Conservation (phyloP, 163 green algal genomes). For the Scenedesmus sp. region DNA sequence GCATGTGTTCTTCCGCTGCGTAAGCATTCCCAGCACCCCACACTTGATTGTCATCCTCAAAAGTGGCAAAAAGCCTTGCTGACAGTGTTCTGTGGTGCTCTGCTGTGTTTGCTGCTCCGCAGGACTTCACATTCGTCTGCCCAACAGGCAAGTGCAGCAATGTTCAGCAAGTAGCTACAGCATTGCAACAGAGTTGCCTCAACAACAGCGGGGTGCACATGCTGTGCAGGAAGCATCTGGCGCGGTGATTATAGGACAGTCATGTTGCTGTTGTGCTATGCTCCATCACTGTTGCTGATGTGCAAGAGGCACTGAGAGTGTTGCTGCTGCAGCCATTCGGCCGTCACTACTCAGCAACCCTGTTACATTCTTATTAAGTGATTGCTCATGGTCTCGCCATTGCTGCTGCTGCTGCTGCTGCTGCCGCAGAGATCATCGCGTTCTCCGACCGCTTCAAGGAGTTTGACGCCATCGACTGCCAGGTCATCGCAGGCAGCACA, state of each 20-base stretch:
- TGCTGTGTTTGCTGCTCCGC: not conserved
- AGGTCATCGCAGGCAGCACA: conserved; percentile 83
- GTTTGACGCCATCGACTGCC: conserved; percentile 89
- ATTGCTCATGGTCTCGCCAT: not conserved
- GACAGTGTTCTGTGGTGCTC: too few relatives aligned
- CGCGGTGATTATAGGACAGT: too few relatives aligned
- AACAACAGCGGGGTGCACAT: not conserved
- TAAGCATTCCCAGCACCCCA: too few relatives aligned
- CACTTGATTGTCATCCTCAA: not conserved
- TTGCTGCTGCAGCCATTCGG: not conserved
- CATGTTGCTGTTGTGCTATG: too few relatives aligned
- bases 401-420: not conserved
- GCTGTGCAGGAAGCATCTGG: too few relatives aligned
- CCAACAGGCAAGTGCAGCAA: conserved; percentile 28
- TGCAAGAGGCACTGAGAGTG: not conserved
- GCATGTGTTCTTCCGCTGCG: too few relatives aligned
- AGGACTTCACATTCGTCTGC: conserved; percentile 98
- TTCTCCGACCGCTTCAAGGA: conserved; percentile 93
- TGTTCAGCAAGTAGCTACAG: not conserved
- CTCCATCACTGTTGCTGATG: too few relatives aligned
- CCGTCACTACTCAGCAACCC: not conserved
- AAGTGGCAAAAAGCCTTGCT: not conserved
- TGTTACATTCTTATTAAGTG: not conserved
- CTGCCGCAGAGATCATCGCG: conserved; percentile 90
- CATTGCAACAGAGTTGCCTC: not conserved